Conservation (phyloP, 2,329 filamentous ascomycete species). For the Calonectria crousiana region DNA sequence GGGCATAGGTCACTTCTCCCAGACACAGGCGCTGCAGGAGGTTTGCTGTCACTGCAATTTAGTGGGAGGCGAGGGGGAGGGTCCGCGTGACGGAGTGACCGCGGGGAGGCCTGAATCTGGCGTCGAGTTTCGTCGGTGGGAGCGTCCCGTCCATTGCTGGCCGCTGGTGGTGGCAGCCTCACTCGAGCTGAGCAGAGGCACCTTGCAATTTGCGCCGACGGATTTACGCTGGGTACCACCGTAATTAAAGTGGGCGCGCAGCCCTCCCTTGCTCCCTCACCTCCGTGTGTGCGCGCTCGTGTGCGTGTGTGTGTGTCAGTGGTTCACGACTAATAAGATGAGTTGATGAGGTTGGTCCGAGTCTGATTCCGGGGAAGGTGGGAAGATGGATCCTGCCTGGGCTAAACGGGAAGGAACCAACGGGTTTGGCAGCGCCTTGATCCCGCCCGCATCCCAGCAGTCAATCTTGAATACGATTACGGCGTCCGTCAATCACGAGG, state of each 20-base stretch:
- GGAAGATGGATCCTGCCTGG: neutral
- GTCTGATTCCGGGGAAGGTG: neutral
- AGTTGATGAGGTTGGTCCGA: neutral
- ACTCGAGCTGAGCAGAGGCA: neutral
- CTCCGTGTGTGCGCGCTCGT: neutral
- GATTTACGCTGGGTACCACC: neutral
- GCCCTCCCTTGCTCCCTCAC: neutral
- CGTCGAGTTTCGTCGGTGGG: slow-evolving; percentile 16
- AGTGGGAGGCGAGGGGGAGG: neutral
- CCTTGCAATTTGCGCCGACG: neutral
- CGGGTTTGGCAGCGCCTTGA: neutral
- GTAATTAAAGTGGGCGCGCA: slow-evolving; percentile 7
- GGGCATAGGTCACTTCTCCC: neutral
- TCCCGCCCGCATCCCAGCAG: neutral
- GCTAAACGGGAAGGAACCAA: slow-evolving; percentile 9
- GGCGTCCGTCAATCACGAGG: slow-evolving; percentile 21
- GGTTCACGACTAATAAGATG: neutral
- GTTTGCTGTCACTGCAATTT: neutral
- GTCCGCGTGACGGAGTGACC: slow-evolving; percentile 6
- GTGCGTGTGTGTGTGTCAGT: neutral
- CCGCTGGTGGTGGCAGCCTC: neutral
- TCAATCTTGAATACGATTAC: slow-evolving; percentile 21
- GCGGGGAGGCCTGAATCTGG: slow-evolving; percentile 20
- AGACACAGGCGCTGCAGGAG: neutral
- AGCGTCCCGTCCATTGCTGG: neutral